Base-by-base conservation (phyloP, 305 asterid genomes). In the Plantago lanceolata region DNA sequence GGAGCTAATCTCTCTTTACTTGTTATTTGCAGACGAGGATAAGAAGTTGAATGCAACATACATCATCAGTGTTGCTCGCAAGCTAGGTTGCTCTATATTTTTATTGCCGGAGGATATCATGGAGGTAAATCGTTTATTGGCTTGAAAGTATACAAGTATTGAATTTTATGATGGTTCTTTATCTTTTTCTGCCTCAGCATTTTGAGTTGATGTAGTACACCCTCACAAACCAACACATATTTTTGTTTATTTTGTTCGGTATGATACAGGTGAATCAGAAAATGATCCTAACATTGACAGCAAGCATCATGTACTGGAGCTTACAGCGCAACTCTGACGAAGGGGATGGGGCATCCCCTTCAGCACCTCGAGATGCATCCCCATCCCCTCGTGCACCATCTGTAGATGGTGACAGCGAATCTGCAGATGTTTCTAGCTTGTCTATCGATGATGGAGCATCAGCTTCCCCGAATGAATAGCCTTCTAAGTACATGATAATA, bases 101-200 rank as follows among this genome's bases (percentile, higher is more conserved):
- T 81, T 93, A 85, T 77, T 89, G 84, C 99, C 99, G 8, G 99
- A 93, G 73, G 97, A 93, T 76, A 93, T 93, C 81, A 87, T 87
- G 63, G 94, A 89, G 94, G 98, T 92, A 77, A 19, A 2, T 12
- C 11, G 13, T 37, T 37, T 9, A 7, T 7, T 8, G 1, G 44
- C 13, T 37, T 37, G 44, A 37, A 3, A 37, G 44, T 37, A 37
- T 37, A 37, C 44, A 2, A 9, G 2, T 8, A 37, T 37, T 9
- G 44, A 37, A 37, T 35, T 6, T 35, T 6, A 35, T 35, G 43
- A 2, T 35, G 1, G 6, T 8, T 35, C 8, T 35, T 8, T 35
- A 8, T 35, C 8, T 8, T 35, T 35, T 5, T 35, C 1, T 35
- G 43, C 43, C 8, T 5, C 43, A 9, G 8, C 8, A 37, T 9